A percentile compares a stretch with the other conserved stretches of the same genome.
These are phyloP conservation scores for Mycena citricolor DNA, from an alignment of 1,284 basidiomycete species.

Conservation along the genomic window DNA sequence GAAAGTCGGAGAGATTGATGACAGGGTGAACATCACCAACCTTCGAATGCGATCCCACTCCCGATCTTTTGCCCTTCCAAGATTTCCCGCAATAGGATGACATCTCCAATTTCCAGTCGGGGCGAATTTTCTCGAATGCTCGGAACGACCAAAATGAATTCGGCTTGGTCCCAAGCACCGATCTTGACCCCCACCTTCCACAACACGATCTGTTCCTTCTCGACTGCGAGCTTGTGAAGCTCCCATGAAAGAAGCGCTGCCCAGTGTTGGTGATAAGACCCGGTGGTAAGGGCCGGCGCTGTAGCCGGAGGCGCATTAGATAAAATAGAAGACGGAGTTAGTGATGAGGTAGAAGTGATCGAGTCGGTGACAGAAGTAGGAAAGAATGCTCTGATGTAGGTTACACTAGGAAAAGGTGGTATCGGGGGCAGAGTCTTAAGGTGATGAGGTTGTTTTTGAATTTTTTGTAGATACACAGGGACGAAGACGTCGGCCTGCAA, in stretches of 20 bases:
- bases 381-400: slow-evolving; percentile 26
- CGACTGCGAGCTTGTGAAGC: slow-evolving; percentile 37
- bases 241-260: slow-evolving; percentile 42
- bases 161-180: slow-evolving; percentile 35
- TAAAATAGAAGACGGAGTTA: slow-evolving; percentile 31
- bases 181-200: slow-evolving; percentile 39
- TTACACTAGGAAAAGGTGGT: slow-evolving; percentile 38
- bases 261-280: slow-evolving; percentile 42
- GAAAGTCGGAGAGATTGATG: slow-evolving; percentile 1
- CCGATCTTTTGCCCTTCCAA: slow-evolving; percentile 32
- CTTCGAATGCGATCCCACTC: slow-evolving; percentile 38
- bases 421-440: slow-evolving; percentile 40
- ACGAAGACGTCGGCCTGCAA: slow-evolving; percentile 43
- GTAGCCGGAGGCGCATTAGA: slow-evolving; percentile 30
- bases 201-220: slow-evolving; percentile 41
- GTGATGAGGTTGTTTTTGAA: slow-evolving; percentile 43
- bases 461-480: slow-evolving; percentile 45
- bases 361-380: slow-evolving; percentile 23
- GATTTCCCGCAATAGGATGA: slow-evolving; percentile 44
- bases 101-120: slow-evolving; percentile 41
- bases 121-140: slow-evolving; percentile 46
- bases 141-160: slow-evolving; percentile 40
- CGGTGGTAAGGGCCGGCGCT: slow-evolving; percentile 30
- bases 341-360: slow-evolving; percentile 32
- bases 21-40: slow-evolving; percentile 1